These are phyloP conservation scores for Bombardia bombarda DNA, from an alignment of 495 filamentous ascomycete genomes.

Conservation along the genomic window DNA sequence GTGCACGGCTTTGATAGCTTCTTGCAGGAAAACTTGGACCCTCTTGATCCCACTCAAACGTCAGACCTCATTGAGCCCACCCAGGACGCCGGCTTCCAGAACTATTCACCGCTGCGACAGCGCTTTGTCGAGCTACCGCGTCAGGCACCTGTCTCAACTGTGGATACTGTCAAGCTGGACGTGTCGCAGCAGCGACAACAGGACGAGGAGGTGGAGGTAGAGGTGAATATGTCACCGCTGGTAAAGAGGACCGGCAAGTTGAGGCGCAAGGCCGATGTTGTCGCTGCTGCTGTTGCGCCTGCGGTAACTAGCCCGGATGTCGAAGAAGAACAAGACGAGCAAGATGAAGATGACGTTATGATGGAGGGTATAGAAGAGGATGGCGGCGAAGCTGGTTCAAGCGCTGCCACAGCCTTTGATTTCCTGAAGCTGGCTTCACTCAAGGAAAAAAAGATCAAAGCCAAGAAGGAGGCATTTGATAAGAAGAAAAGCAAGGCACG, in stretches of 20 bases:
- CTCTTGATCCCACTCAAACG: conserved; percentile 48
- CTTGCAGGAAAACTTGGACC: conserved; percentile 22
- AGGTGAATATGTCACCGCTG: conserved; percentile 49
- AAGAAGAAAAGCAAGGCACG: conserved; percentile 84
- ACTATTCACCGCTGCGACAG: conserved; percentile 44
- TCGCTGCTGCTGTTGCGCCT: conserved; percentile 6
- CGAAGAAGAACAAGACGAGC: conserved; percentile 52
- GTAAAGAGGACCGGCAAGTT: conserved; percentile 53
- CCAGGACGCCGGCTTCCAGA: conserved; percentile 73
- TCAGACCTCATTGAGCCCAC: conserved; percentile 65
- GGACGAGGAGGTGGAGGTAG: conserved; percentile 17
- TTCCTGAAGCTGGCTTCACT: conserved; percentile 66
- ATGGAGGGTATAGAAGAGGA: conserved; percentile 44
- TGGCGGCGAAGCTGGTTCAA: conserved; percentile 29
- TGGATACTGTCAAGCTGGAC: conserved; percentile 57
- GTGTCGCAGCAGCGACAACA: too few species aligned
- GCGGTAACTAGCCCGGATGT: conserved; percentile 24
- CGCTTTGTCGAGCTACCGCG: conserved; percentile 57
- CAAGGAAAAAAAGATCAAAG: conserved; percentile 40
- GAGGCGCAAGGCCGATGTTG: conserved; percentile 34
- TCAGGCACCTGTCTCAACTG: conserved; percentile 60
- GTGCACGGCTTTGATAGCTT: conserved; percentile 43
- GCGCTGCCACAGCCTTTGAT: conserved; percentile 50
- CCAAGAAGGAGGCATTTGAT: conserved; percentile 49
- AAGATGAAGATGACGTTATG: conserved; percentile 48